A percentile compares a stretch with the other conserved stretches of the same genome.
Evolutionary conservation across 441 rosid species (phyloP).

Genomic region (Rhodomyrtus psidioides): DNA sequence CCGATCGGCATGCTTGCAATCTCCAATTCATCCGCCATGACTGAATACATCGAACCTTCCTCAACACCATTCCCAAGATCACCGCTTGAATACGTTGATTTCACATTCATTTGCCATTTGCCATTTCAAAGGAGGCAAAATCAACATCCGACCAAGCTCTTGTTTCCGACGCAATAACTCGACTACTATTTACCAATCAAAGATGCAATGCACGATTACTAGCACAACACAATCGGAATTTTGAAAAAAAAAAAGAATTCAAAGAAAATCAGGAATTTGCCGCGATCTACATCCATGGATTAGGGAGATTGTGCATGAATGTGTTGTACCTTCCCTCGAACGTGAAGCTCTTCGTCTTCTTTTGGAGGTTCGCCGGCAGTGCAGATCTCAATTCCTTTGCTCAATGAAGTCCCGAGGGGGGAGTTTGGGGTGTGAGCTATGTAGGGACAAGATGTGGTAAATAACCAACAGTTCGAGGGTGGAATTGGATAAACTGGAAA

Average conservation of each 20-base stretch:
- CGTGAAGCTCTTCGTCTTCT: not conserved
- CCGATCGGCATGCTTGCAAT: slow-evolving; percentile 27
- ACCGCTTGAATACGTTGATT: slow-evolving; percentile 17
- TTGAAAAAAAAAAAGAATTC: not conserved
- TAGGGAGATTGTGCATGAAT: not conserved
- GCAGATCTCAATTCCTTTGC: not conserved
- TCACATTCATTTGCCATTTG: not conserved
- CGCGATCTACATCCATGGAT: not conserved
- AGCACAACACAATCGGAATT: not conserved
- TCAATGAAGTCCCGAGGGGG: not conserved
- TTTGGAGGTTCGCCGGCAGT: too few species aligned
- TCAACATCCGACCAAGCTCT: not conserved
- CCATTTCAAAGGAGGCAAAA: not conserved
- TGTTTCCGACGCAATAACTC: not conserved
- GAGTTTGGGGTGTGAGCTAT: not conserved
- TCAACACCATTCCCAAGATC: slow-evolving; percentile 49
- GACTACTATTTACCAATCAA: not conserved
- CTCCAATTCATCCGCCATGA: slow-evolving; percentile 42
- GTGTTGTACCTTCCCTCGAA: not conserved
- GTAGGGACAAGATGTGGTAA: not conserved
- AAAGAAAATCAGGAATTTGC: not conserved
- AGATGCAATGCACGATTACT: not conserved
- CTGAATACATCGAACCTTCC: slow-evolving; percentile 36
- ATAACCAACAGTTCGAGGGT: not conserved
- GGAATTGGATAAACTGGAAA: not conserved